Evolutionary conservation across 768 basidiomycete species (phyloP).

Genomic region (Rhizopogon vulgaris): DNA sequence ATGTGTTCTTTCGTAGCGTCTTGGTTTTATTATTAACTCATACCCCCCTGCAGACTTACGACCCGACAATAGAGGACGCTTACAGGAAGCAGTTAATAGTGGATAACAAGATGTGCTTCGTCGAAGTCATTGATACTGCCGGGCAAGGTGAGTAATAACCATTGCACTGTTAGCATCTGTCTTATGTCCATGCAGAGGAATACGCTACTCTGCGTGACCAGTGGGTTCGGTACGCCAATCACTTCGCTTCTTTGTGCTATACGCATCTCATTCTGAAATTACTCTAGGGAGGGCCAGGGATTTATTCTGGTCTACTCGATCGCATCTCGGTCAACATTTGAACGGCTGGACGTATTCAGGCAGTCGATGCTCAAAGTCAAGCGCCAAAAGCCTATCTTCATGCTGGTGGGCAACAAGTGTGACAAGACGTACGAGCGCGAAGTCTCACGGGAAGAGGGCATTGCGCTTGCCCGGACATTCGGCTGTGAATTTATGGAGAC

Average conservation of each 20-base stretch:
- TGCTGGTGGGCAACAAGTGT: conserved; percentile 95
- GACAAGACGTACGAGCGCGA: conserved; percentile 90
- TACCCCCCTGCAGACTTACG: conserved; percentile 65
- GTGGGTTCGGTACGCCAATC: conserved; percentile 81
- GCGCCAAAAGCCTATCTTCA: conserved; percentile 78
- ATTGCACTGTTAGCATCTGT: conserved; percentile 6
- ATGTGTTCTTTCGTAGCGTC: conserved; percentile 14
- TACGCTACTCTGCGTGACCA: conserved; percentile 95
- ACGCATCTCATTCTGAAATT: conserved; percentile 6
- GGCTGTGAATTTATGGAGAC: conserved; percentile 96
- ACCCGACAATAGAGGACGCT: conserved; percentile 98
- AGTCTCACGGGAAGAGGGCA: conserved; percentile 87
- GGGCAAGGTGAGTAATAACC: conserved; percentile 71
- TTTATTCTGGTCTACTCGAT: conserved; percentile 97
- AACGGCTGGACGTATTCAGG: conserved; percentile 84
- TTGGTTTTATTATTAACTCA: conserved; percentile 5
- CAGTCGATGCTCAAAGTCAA: conserved; percentile 89
- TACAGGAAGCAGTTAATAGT: conserved; percentile 94
- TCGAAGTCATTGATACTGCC: conserved; percentile 96
- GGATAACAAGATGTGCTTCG: conserved; percentile 91
- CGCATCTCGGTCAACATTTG: conserved; percentile 87
- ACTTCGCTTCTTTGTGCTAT: not conserved
- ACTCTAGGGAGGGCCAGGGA: conserved; percentile 86
- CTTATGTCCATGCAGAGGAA: conserved; percentile 61
- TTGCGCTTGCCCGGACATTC: conserved; percentile 70